Evolutionary conservation across 768 basidiomycete genomes (phyloP), one percentile per base, ranked within the genome.

Genomic region (Brasilioporus rufonigricans): DNA sequence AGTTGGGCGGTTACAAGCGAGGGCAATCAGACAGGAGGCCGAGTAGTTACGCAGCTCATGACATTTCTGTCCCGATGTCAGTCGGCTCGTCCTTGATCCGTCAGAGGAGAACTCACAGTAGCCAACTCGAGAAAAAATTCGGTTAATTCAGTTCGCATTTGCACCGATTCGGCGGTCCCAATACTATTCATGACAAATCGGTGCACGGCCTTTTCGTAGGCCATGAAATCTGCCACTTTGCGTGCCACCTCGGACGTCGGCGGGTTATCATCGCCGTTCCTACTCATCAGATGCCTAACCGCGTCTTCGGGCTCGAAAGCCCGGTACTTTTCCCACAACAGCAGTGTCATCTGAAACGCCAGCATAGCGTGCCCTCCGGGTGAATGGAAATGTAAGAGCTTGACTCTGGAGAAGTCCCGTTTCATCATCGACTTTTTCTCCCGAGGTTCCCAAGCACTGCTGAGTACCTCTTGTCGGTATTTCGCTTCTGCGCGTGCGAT

Each of bases 111-210:
- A 35, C 62, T 53, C 55, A 82, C 80, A 13, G 59, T 67, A 21
- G 80, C 76, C 44, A 80, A 56, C 49, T 80, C 76, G 24, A 80
- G 44, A 73, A 80, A 79, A 56, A 80, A 76, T 40, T 69, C 70
- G 1, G 77, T 60, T 21, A 76, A 55, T 41, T 64, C 58, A 11
- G 40, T 56, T 32, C 65, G 71, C 40, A 47, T 53, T 41, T 59
- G 61, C 12, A 49, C 19, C 21, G 69, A 63, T 24, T 50, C 43
- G 11, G 65, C 63, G n/a, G 60, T 56, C 19, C 63, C 65, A n/a
- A 72, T 65, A 9, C 59, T 51, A 46, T 69, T 13, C 82, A 76
- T 72, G 11, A 77, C 74, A 71, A 73, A 80, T n/a, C 72, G 63
- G 32, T 69, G 70, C n/a, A 78, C 52, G 6, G 69, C 69, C 44